Conservation (phyloP, 116 monocot genomes). For the Zostera marina region DNA sequence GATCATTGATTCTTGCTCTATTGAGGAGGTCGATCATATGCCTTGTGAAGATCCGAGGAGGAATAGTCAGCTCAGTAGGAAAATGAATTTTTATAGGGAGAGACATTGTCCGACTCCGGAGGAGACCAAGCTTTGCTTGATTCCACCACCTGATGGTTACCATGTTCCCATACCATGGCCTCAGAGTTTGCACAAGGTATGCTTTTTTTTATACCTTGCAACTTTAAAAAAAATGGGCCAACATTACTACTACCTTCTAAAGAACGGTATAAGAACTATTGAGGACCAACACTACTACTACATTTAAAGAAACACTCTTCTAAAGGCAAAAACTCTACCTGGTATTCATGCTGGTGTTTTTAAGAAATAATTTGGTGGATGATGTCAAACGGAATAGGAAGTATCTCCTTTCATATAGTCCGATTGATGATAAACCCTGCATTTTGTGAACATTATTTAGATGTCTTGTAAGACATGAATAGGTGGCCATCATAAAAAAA, state of each 20-base stretch:
- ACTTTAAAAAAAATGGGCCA: background rate
- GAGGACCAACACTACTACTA: no score
- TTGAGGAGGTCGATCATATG: constrained; percentile 51
- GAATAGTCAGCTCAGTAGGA: constrained; percentile 59
- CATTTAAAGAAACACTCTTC: no score
- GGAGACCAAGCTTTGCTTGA: constrained; percentile 52
- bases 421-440: background rate
- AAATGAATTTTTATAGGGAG: constrained; percentile 95
- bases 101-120: constrained; percentile 58
- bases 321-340: no score
- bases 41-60: constrained; percentile 93
- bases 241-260: no score
- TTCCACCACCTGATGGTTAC: constrained; percentile 61
- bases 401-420: no score
- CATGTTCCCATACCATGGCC: constrained; percentile 64
- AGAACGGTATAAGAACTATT: no score
- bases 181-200: constrained; percentile 80
- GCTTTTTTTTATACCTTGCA: background rate
- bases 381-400: no score
- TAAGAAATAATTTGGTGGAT: no score
- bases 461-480: background rate
- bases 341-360: no score
- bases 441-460: background rate
- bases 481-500: no score
- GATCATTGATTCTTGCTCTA: constrained; percentile 23